Base-by-base conservation (phyloP, 805 yeast genomes). In the Saccharomyces paradoxus region DNA sequence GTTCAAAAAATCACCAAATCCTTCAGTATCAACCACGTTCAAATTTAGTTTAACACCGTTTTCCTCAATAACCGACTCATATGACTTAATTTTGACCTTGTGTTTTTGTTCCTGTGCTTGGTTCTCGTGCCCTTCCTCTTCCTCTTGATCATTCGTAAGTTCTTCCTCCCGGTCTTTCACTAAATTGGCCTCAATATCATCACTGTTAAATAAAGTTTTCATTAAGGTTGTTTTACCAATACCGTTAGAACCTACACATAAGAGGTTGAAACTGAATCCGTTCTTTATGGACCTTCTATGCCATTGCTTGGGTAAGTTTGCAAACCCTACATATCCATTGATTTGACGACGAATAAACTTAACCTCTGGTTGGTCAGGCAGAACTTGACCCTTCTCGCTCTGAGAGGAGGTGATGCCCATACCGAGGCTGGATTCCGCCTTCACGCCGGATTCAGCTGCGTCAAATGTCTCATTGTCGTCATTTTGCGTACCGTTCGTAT, bases 221-320 rank as follows among this genome's bases (percentile, higher is more conserved):
- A 94, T 81, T 67, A 94, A 80, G 28, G 99, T 94, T 32, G 94
- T 78, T 74, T 92, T 92, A 64, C 99, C 99, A 58, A 92, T 77
- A 4, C 99, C 97, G 56, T 84, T 77, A 74, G 89, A 96, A 61
- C 96, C 96, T 58, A 91, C 96, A 55, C 89, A 89, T 82, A 94
- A 81, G 57, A 94, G 70, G 70, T 94, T 94, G 69, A 94, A 81
- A 63, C 78, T 81, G 78, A 94, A 94, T 13, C 99, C 99, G 67
- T 88, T 81, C 71, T 87, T 85, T 58, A 89, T 82, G 1, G 96
- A 86, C 72, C 87, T 89, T 74, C 96, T 84, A 75, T 94, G 98
- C 97, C 97, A 94, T 76, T 94, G 99, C 69, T 91, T 94, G 56
- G 99, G 99, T 67, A 94, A 79, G 74, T 91, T 94, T 61, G 97